Evolutionary conservation across 2,329 filamentous ascomycete genomes (phyloP).

Genomic region (Daldinia sp.): DNA sequence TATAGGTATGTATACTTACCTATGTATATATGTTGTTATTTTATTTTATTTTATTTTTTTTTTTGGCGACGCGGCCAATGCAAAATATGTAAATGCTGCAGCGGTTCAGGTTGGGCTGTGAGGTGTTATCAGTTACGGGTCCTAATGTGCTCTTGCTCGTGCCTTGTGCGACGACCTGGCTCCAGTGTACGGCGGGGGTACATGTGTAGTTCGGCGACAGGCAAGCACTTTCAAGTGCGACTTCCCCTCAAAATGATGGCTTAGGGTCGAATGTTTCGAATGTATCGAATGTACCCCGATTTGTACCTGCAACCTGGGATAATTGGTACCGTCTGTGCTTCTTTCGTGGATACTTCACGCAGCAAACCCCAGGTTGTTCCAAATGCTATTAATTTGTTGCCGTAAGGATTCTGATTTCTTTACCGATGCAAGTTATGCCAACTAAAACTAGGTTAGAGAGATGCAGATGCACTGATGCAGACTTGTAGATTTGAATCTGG

Average conservation of each 20-base stretch:
- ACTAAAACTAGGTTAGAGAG: not conserved
- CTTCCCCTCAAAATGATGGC: conserved; percentile 13
- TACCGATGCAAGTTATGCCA: not conserved
- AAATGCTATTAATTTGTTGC: conserved; percentile 1
- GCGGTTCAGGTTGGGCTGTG: conserved; percentile 38
- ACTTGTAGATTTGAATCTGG: not conserved
- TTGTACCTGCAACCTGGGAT: conserved; percentile 16
- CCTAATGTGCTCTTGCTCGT: conserved; percentile 37
- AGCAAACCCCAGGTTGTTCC: conserved; percentile 4
- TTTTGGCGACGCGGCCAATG: conserved; percentile 35
- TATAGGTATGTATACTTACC: not conserved
- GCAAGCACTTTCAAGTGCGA: conserved; percentile 26
- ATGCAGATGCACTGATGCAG: not conserved
- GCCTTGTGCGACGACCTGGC: conserved; percentile 36
- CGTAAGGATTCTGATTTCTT: conserved; percentile 1
- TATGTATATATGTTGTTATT: not conserved
- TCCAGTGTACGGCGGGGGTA: conserved; percentile 31
- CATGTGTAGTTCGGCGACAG: conserved; percentile 36
- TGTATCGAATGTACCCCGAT: conserved; percentile 6
- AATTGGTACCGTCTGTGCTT: conserved; percentile 10
- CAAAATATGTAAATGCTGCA: conserved; percentile 26
- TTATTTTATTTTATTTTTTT: conserved; percentile 3
- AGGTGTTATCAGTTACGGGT: conserved; percentile 44
- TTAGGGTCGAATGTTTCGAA: not conserved
- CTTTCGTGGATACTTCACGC: conserved; percentile 10